phyloP scores from a whole-genome alignment of 164 flowering plant genomes.

The Cinnamomum chago region DNA sequence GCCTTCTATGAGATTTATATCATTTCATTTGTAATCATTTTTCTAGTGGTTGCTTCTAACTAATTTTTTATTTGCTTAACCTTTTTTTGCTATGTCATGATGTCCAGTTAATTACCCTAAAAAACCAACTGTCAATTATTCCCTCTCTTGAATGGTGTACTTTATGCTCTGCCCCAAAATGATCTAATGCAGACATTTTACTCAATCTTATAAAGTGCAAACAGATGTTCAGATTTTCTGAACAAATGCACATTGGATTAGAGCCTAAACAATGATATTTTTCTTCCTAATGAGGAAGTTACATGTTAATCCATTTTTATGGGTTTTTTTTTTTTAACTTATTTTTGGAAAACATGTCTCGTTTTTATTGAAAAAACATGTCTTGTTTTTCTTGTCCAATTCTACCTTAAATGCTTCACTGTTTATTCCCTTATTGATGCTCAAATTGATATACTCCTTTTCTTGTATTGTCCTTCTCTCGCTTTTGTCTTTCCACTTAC shows the following conservation, averaged over 20 bases:
- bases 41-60: too few species aligned
- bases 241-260: background rate
- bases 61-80: background rate
- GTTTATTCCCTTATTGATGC: background rate
- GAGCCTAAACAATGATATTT: background rate
- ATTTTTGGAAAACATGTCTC: background rate
- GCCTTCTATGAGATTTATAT: background rate
- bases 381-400: background rate
- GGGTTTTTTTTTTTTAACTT: too few species aligned
- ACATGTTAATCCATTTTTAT: too few species aligned
- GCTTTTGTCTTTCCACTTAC: conserved; percentile 3
- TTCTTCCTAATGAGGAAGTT: background rate
- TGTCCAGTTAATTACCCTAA: too few species aligned
- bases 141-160: background rate
- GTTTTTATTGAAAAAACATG: too few species aligned
- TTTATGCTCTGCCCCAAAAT: background rate
- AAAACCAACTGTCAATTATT: background rate
- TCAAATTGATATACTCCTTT: background rate
- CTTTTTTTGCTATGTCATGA: background rate
- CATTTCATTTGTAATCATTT: too few species aligned
- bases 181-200: background rate
- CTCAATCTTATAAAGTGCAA: background rate
- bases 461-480: background rate
- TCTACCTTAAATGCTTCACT: background rate
- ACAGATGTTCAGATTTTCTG: background rate